These are phyloP conservation scores for Globisporangium polare DNA, from an alignment of 352 stramenopile genomes.

Conservation along the genomic window DNA sequence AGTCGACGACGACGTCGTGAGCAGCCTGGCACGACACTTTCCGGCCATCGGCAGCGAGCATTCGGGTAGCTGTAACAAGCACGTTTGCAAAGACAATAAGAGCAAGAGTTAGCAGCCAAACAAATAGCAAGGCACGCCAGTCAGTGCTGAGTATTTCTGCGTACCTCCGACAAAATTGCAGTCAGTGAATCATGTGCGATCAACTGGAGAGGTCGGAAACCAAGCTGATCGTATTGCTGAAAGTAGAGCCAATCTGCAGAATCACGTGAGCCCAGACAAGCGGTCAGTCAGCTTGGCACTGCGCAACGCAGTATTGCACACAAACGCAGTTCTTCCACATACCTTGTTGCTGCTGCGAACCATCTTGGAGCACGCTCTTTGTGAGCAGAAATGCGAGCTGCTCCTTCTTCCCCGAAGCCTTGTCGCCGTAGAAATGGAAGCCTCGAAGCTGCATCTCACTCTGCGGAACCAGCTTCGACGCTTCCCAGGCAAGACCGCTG, in stretches of 20 bases:
- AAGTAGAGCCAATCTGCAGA: slow-evolving; percentile 39
- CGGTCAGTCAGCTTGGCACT: not conserved
- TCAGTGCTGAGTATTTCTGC: not conserved
- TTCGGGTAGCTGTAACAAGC: not conserved
- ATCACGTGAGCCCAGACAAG: not conserved
- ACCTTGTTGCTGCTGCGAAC: slow-evolving; percentile 6
- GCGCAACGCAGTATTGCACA: not conserved
- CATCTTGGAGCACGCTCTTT: not conserved
- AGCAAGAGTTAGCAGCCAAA: not conserved
- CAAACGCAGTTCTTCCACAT: not conserved
- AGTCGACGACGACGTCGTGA: slow-evolving; percentile 16
- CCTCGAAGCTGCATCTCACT: not conserved
- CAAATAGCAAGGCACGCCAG: slow-evolving; percentile 3
- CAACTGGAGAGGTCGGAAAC: slow-evolving; percentile 15
- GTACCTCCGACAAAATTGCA: not conserved
- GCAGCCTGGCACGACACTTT: slow-evolving; percentile 13
- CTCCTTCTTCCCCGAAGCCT: slow-evolving; percentile 9
- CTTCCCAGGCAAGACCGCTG: slow-evolving; percentile 16
- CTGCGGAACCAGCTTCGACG: slow-evolving; percentile 15
- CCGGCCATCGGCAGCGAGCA: not conserved
- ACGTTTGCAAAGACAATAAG: not conserved
- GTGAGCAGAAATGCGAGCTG: slow-evolving; percentile 18
- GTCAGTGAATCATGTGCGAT: not conserved
- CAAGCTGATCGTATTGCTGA: slow-evolving; percentile 32
- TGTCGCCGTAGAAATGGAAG: slow-evolving; percentile 18